phyloP scores from a whole-genome alignment of 179 eudicot species.

The Spergularia azorica region DNA sequence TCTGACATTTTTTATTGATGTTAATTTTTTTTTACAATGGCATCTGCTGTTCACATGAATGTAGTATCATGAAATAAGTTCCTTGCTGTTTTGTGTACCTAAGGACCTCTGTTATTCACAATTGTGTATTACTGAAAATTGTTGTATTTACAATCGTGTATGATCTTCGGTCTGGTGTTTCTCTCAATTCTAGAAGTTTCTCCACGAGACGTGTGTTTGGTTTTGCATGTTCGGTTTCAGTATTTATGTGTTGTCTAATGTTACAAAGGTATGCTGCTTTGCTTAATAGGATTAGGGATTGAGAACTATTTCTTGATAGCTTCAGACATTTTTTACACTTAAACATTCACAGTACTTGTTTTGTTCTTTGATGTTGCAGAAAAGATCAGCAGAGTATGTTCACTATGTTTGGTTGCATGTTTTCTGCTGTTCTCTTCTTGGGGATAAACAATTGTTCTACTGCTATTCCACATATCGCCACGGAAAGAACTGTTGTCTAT shows the following conservation, averaged over 20 bases:
- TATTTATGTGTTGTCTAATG: not conserved
- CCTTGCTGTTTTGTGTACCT: not conserved
- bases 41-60: not conserved
- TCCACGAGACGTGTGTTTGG: too few species aligned
- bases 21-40: not conserved
- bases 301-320: not conserved
- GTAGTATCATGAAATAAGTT: not conserved
- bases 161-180: not conserved
- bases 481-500: constrained; percentile 66
- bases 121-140: too few species aligned
- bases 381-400: constrained; percentile 65
- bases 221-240: constrained; percentile 7
- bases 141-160: too few species aligned
- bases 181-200: not conserved
- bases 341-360: not conserved
- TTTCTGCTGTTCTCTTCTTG: constrained; percentile 34
- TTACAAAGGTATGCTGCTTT: too few species aligned
- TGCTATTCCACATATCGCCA: constrained; percentile 50
- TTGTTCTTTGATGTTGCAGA: constrained; percentile 41
- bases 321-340: not conserved
- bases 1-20: not conserved
- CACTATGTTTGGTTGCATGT: constrained; percentile 56
- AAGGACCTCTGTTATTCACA: too few species aligned
- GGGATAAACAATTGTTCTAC: constrained; percentile 61
- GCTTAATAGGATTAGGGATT: not conserved